Evolutionary conservation across 441 rosid genomes (phyloP).

Genomic region (Erodium trifolium): DNA sequence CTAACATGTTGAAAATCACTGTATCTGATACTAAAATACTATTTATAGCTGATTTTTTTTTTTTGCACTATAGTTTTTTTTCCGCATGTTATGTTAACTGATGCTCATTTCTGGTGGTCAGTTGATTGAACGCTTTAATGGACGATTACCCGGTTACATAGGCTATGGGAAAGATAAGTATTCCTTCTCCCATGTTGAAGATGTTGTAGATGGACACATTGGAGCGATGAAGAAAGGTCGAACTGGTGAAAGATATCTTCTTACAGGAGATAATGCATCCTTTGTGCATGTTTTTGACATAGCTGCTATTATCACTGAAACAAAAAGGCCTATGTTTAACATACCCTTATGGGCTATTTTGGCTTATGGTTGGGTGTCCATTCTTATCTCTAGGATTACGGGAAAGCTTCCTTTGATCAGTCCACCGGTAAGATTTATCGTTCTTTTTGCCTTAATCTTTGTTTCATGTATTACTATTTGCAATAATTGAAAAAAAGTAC

Average conservation of each 20-base stretch:
- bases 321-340: slow-evolving; percentile 50
- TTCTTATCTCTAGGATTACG: slow-evolving; percentile 50
- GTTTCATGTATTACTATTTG: too few relatives aligned
- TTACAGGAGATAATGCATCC: slow-evolving; percentile 80
- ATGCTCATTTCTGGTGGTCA: slow-evolving; percentile 21
- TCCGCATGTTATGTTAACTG: not conserved
- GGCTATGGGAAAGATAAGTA: slow-evolving; percentile 62
- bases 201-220: slow-evolving; percentile 70
- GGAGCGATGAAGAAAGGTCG: slow-evolving; percentile 65
- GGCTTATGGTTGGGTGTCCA: slow-evolving; percentile 63
- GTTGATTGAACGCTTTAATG: slow-evolving; percentile 70
- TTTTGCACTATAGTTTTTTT: not conserved
- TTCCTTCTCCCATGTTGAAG: slow-evolving; percentile 76
- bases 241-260: slow-evolving; percentile 68
- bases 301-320: slow-evolving; percentile 60
- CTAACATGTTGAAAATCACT: not conserved
- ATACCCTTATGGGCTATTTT: slow-evolving; percentile 56
- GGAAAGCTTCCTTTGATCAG: slow-evolving; percentile 86
- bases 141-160: slow-evolving; percentile 82
- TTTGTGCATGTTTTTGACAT: slow-evolving; percentile 57
- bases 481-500: too few relatives aligned
- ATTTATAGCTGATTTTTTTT: not conserved
- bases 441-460: slow-evolving; percentile 7
- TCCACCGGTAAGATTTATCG: slow-evolving; percentile 55
- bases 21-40: not conserved